Conservation (phyloP, 257 asterid genomes). For the Solanum bulbocastanum region DNA sequence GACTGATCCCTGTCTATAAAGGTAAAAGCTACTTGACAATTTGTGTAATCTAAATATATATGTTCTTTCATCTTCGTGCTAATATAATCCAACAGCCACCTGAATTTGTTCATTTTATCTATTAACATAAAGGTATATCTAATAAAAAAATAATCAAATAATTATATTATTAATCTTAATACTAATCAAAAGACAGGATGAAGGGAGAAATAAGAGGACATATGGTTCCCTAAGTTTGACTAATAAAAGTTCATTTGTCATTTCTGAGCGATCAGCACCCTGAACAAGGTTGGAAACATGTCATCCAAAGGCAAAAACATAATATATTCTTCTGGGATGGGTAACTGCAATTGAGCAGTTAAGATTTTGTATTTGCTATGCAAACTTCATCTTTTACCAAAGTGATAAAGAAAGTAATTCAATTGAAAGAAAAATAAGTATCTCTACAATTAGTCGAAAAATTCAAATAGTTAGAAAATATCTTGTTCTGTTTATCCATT, state of each 20-base stretch:
- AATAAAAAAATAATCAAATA: background rate
- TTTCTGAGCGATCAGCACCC: background rate
- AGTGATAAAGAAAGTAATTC: background rate
- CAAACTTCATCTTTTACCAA: background rate
- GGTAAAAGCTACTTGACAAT: background rate
- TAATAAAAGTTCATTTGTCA: background rate
- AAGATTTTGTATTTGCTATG: background rate
- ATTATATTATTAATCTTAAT: background rate
- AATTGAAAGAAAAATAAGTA: background rate
- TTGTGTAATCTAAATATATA: background rate
- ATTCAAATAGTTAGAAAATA: background rate
- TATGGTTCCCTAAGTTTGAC: background rate
- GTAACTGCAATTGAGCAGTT: background rate
- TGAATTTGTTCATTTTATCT: background rate
- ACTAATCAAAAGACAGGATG: background rate
- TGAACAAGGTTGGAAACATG: background rate
- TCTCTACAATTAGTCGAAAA: background rate
- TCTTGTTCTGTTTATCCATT: background rate
- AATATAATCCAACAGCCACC: background rate
- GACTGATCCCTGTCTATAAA: background rate
- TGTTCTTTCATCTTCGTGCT: background rate
- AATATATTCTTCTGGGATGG: background rate
- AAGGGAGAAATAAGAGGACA: background rate
- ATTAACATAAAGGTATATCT: background rate
- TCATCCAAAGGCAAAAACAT: background rate